Evolutionary conservation across 2,329 filamentous ascomycete genomes (phyloP), one percentile per base, ranked within the genome.

Genomic region (Colletotrichum chlorophyti): DNA sequence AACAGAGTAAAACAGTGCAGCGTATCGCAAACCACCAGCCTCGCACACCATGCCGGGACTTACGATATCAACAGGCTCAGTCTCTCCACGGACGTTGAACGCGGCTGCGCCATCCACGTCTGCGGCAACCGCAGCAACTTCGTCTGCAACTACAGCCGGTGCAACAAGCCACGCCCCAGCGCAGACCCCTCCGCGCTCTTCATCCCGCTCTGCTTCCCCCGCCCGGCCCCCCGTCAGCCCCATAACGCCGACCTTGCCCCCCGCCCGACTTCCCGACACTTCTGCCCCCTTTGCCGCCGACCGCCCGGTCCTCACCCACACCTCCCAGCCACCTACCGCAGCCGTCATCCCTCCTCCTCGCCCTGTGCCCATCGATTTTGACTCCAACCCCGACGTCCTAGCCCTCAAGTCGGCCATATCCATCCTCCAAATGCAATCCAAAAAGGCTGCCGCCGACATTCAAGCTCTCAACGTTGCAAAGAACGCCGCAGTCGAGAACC

Each of bases 331-430:
- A 7, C 19, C 76, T 77, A 59, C 69, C 65, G 63, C 58, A 15
- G 45, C 62, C 34, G 71, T 71, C 32, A 74, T 81, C 31, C 68
- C 74, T 1, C 78, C 82, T 2, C 82, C 82, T 4, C 75, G 77
- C 3, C 79, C 81, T 0, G 73, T 78, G 34, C 78, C 84, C 40
- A 78, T 89, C 58, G 79, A 83, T 65, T 85, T 88, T 60, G 79
- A 83, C 63, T 73, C 76, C 53, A 96, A 96, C 69, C 88, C 91
- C 7, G 94, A 98, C 77, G 92, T 90, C 21, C 89, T 97, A 60
- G 94, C 94, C 5, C 82, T 97, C 59, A 88, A 89, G 64, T 91
- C 90, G 23, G 91, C 93, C 41, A 92, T 97, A 60, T 89, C 91
- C 8, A 87, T 97, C 48, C 80, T 98, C 42, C 92, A 96, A 75